phyloP scores from a whole-genome alignment of 352 stramenopile genomes.

The Globisporangium acanthophoron region DNA sequence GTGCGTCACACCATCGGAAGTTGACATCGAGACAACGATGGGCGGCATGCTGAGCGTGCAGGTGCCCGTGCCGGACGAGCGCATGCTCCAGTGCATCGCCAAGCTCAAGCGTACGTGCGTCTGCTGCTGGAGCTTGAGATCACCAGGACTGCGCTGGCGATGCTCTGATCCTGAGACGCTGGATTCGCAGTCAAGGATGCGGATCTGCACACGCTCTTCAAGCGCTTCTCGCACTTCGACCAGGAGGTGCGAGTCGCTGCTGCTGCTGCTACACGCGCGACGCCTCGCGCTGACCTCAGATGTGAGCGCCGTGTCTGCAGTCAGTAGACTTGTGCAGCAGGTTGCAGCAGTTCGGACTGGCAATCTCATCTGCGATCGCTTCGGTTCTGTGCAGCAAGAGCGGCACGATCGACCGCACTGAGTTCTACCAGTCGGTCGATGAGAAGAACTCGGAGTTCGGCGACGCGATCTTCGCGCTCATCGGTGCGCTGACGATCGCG shows the following conservation, averaged over 20 bases:
- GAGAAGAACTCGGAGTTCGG: constrained; percentile 68
- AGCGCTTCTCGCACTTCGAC: constrained; percentile 55
- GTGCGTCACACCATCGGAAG: too few relatives aligned
- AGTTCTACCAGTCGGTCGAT: constrained; percentile 67
- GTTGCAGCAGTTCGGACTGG: background rate
- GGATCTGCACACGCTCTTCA: constrained; percentile 49
- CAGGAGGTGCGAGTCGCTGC: constrained; percentile 35
- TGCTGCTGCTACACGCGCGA: background rate
- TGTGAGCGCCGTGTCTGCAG: background rate
- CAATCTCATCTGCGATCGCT: background rate
- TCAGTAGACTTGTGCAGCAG: background rate
- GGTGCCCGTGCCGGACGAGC: constrained; percentile 51
- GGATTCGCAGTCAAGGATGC: constrained; percentile 38
- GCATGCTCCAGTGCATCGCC: constrained; percentile 65
- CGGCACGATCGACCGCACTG: constrained; percentile 56
- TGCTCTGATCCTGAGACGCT: background rate
- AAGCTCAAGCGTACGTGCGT: constrained; percentile 49
- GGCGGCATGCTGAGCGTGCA: constrained; percentile 39
- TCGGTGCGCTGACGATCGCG: constrained; percentile 21
- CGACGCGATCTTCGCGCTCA: constrained; percentile 68
- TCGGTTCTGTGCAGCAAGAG: constrained; percentile 32
- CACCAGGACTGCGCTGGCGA: background rate
- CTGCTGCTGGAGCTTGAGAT: background rate
- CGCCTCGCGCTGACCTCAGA: too few relatives aligned
- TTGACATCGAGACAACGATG: constrained; percentile 17